A percentile compares a stretch with the other conserved stretches of the same genome.
These are phyloP conservation scores for Leptomonas pyrrhocoris DNA, from an alignment of 208 protist genomes.

Conservation along the genomic window DNA sequence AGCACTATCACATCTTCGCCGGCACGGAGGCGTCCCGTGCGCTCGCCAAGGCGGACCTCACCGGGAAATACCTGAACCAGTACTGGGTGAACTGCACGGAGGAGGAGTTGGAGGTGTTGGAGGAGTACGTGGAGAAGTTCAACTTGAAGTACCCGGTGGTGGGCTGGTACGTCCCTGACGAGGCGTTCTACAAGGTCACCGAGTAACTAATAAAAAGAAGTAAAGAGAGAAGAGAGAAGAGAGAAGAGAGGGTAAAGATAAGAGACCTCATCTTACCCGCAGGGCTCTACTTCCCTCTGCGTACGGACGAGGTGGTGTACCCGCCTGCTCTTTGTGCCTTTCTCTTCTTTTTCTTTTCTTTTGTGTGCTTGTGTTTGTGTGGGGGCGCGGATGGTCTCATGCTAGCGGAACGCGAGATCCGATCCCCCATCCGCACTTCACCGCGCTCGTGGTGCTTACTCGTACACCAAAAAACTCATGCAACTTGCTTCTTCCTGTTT, in stretches of 20 bases:
- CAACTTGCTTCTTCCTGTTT: too few species aligned
- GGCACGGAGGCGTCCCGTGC: conserved; percentile 72
- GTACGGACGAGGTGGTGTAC: neutral
- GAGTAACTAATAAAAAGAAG: conserved; percentile 18
- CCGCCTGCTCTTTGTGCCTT: neutral
- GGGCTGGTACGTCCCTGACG: conserved; percentile 80
- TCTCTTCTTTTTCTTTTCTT: conserved; percentile 19
- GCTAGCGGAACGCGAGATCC: too few species aligned
- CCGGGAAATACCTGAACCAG: conserved; percentile 70
- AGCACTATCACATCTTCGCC: conserved; percentile 82
- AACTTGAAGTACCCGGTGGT: conserved; percentile 84
- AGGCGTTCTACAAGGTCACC: conserved; percentile 59
- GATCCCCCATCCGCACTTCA: too few species aligned
- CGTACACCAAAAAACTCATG: too few species aligned
- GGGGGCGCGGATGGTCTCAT: too few species aligned
- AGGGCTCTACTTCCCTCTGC: too few species aligned
- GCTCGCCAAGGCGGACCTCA: conserved; percentile 65
- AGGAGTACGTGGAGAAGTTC: conserved; percentile 74
- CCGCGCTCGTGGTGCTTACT: too few species aligned
- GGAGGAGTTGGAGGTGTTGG: conserved; percentile 73
- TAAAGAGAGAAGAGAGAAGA: conserved; percentile 6
- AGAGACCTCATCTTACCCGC: neutral
- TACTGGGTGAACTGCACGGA: conserved; percentile 72
- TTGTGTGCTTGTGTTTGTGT: conserved; percentile 1
- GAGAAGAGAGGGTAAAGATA: neutral